Conservation (phyloP, 108 stramenopile genomes). For the Cyclotella kingstonii region DNA sequence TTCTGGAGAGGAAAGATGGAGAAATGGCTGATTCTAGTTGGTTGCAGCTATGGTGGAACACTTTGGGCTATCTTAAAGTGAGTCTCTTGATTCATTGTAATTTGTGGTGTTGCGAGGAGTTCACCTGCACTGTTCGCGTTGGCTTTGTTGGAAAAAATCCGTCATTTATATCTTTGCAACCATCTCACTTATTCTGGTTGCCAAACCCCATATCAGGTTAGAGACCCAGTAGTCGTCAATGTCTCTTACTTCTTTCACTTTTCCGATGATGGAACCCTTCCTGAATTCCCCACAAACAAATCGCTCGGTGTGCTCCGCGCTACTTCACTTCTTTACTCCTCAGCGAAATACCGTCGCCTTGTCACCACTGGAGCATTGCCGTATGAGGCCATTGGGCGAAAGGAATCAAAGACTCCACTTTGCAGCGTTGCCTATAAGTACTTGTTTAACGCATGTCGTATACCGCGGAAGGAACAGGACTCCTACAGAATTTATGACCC, state of each 20-base stretch:
- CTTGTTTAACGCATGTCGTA: slow-evolving; percentile 89
- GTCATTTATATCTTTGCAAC: neutral
- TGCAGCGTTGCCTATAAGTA: slow-evolving; percentile 87
- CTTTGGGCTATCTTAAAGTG: slow-evolving; percentile 72
- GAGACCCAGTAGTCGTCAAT: slow-evolving; percentile 84
- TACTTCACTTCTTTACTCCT: slow-evolving; percentile 68
- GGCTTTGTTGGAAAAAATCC: neutral
- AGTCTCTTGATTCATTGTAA: neutral
- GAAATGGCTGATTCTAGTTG: slow-evolving; percentile 68
- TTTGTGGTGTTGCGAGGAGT: neutral
- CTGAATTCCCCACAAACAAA: slow-evolving; percentile 17
- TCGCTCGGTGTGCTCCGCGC: slow-evolving; percentile 48
- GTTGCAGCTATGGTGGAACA: slow-evolving; percentile 90
- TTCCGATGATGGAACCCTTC: slow-evolving; percentile 60
- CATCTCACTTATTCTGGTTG: neutral
- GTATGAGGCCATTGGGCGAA: slow-evolving; percentile 63
- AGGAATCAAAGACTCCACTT: slow-evolving; percentile 57
- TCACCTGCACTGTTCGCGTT: neutral
- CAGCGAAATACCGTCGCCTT: slow-evolving; percentile 69
- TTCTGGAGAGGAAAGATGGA: slow-evolving; percentile 46
- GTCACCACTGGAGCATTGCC: slow-evolving; percentile 67
- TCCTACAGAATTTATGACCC: slow-evolving; percentile 83
- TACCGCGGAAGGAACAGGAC: slow-evolving; percentile 72
- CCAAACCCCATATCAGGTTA: slow-evolving; percentile 28
- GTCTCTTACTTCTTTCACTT: slow-evolving; percentile 91